Conservation (phyloP, 2,329 filamentous ascomycete species). For the Fusarium sp. region DNA sequence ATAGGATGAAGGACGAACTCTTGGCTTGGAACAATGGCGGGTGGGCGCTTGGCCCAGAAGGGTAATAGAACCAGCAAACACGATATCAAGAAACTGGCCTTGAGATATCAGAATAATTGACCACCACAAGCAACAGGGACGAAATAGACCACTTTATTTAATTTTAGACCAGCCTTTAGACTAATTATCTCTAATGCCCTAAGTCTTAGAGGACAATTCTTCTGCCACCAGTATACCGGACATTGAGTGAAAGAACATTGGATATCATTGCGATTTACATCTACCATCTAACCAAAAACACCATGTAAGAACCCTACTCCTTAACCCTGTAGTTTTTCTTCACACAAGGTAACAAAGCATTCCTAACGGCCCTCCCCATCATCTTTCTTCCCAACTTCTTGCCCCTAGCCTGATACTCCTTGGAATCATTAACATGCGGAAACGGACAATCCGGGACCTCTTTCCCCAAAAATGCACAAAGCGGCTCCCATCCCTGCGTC, state of each 20-base stretch:
- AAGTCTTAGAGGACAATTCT: no score
- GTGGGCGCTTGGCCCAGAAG: not conserved
- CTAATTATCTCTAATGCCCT: no score
- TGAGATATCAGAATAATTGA: no score
- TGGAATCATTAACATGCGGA: conserved; percentile 46
- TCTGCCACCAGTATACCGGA: not conserved
- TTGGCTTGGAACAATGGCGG: not conserved
- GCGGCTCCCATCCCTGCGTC: conserved; percentile 49
- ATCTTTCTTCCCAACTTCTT: conserved; percentile 11
- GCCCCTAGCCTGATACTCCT: not conserved
- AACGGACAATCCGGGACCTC: conserved; percentile 46
- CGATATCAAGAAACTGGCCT: no score
- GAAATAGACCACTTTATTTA: no score
- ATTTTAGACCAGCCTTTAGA: no score
- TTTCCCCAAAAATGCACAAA: conserved; percentile 52
- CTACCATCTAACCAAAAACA: not conserved
- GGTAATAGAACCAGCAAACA: not conserved
- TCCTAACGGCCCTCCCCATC: not conserved
- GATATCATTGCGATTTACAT: not conserved
- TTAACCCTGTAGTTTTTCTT: not conserved
- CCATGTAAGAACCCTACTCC: not conserved
- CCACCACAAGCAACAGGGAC: no score
- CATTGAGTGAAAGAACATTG: not conserved
- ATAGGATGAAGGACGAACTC: accelerated
- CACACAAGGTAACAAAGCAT: conserved; percentile 11